Evolutionary conservation across 306 rosid species (phyloP).

Genomic region (Dicorynia guianensis): DNA sequence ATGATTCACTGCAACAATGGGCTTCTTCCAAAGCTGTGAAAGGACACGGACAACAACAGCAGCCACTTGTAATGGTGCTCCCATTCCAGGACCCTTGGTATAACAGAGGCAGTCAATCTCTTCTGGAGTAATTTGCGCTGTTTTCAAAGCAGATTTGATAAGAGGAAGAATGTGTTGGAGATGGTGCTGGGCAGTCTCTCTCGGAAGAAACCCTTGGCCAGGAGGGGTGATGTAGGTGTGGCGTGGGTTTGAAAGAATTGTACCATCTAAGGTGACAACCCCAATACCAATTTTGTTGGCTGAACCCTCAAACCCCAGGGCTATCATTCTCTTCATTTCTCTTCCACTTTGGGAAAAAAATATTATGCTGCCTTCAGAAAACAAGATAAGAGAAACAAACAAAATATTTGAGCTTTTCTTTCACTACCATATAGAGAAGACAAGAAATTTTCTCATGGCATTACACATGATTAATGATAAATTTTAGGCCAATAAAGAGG

Average conservation of each 20-base stretch:
- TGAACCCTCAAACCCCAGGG: conserved; percentile 92
- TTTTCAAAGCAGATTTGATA: conserved; percentile 71
- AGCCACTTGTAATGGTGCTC: conserved; percentile 88
- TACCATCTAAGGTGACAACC: conserved; percentile 79
- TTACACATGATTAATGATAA: background rate
- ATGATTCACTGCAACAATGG: conserved; percentile 87
- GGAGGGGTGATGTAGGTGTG: conserved; percentile 94
- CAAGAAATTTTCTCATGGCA: background rate
- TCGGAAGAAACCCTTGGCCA: conserved; percentile 93
- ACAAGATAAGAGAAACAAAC: background rate
- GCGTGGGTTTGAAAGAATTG: conserved; percentile 89
- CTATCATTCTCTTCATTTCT: conserved; percentile 79
- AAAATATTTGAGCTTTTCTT: background rate
- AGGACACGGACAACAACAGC: conserved; percentile 86
- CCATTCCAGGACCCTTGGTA: conserved; percentile 97
- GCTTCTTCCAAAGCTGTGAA: conserved; percentile 88
- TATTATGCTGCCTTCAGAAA: background rate
- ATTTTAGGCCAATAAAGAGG: background rate
- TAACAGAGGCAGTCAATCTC: conserved; percentile 91
- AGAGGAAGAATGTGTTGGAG: conserved; percentile 81
- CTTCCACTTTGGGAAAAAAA: background rate
- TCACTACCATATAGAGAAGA: background rate
- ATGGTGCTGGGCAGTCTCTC: conserved; percentile 96
- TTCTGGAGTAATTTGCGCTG: conserved; percentile 62
- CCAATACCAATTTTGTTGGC: conserved; percentile 95